phyloP scores from a whole-genome alignment of 345 rosid species.

The Eucalyptus lansdowneana region DNA sequence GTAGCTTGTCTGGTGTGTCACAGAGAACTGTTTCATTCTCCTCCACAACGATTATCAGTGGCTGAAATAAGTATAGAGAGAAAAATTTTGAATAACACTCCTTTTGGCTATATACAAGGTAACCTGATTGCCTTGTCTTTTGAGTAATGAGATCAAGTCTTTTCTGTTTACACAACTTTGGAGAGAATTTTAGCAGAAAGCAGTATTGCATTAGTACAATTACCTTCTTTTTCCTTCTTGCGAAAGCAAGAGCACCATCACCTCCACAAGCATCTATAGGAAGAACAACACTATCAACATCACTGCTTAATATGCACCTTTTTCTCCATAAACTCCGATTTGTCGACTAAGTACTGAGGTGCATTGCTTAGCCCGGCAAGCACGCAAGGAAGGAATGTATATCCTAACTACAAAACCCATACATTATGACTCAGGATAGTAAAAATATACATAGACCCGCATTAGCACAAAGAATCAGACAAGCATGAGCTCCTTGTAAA shows the following conservation, averaged over 20 bases:
- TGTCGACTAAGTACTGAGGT: constrained; percentile 28
- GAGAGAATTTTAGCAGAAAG: neutral
- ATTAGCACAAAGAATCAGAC: neutral
- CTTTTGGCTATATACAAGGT: neutral
- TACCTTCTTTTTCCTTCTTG: constrained; percentile 25
- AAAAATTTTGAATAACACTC: neutral
- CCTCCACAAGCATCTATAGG: constrained; percentile 51
- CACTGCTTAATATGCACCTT: constrained; percentile 24
- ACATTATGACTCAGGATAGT: neutral
- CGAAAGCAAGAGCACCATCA: constrained; percentile 49
- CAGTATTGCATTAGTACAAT: neutral
- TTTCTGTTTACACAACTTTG: neutral
- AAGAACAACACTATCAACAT: constrained; percentile 48
- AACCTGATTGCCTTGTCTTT: neutral
- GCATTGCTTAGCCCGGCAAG: constrained; percentile 52
- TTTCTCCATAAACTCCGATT: constrained; percentile 7
- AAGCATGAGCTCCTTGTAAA: neutral
- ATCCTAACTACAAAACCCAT: constrained; percentile 24
- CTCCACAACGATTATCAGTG: constrained; percentile 43
- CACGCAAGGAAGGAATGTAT: constrained; percentile 53
- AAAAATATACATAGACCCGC: neutral
- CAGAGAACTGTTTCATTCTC: constrained; percentile 52
- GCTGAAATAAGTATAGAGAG: constrained; percentile 2
- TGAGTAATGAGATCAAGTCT: neutral
- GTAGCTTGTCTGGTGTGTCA: constrained; percentile 40